Base-by-base conservation (phyloP, 75 land plant species). In the Pinus albicaulis region DNA sequence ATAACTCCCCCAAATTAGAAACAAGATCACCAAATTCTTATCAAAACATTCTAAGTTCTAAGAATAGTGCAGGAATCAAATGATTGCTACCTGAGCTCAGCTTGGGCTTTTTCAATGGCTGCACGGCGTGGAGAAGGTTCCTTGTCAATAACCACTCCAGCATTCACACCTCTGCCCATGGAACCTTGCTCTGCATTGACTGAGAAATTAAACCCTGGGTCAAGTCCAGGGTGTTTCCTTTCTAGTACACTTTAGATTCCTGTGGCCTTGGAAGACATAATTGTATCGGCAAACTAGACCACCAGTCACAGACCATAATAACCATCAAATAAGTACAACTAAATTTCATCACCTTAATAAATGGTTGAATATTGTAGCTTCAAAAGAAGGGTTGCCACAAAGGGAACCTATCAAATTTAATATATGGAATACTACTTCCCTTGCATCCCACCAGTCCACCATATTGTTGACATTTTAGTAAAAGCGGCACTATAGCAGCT, bases 181-280 rank as follows among this genome's bases (percentile, higher is more conserved):
- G 94, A 91, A 89, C 86, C 99, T 76, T 84, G 80, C 82, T 94
- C 95, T 76, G 93, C 93, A 94, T 96, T 81, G 83, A 89, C 91
- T 75, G 84, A 23, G 74, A 78, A 55, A 77, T 74, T 71, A 80
- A 79, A 82, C 76, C 83, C 92, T 75, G 86, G 85, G 68, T 76
- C 74, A 79, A 68, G 80, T 84, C 79, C 91, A 86, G 83, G 82
- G 53, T 1, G 53, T 48, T 48, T 48, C 53, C 53, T 48, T 48
- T 48, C 53, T 48, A 48, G 53, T 10, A 48, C 53, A 10, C 53
- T 48, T 48, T 48, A 98, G 76, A 65, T 96, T 92, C 87, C 95
- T 98, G 81, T 95, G 81, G 13, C 95, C 96, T 83, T 98, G 95
- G 6, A 98, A 48, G 53, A 48, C 53, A 48, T 48, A 48, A 48